phyloP scores from a whole-genome alignment of 345 rosid species.

The Syzygium jambos region DNA sequence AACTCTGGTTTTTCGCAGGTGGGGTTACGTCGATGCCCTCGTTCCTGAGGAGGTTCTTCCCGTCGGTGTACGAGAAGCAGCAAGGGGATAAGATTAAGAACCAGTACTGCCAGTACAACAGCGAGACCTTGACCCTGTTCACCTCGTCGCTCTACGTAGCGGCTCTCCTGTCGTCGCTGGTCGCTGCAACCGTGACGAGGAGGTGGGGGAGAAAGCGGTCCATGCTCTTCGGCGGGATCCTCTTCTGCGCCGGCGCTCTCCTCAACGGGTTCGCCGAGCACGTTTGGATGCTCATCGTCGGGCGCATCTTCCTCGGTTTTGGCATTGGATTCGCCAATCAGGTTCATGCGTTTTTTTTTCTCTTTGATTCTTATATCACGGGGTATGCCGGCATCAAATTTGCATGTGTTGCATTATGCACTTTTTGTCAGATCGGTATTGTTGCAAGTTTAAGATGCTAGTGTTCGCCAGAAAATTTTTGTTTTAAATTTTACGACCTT shows the following conservation, averaged over 20 bases:
- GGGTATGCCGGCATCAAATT: too few species aligned
- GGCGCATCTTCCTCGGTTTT: conserved; percentile 9
- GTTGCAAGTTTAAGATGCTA: too few species aligned
- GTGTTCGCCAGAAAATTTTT: too few species aligned
- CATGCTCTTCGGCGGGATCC: conserved; percentile 10
- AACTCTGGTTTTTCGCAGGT: not conserved
- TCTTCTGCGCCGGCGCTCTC: conserved; percentile 7
- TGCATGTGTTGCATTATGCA: too few species aligned
- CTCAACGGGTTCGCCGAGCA: conserved; percentile 3
- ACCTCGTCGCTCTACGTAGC: conserved; percentile 16
- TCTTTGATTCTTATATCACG: not conserved
- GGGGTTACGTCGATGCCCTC: conserved; percentile 13
- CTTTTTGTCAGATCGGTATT: too few species aligned
- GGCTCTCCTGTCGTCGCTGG: conserved; percentile 2
- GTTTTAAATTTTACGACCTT: too few species aligned
- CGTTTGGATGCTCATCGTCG: conserved; percentile 12
- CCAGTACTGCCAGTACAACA: conserved; percentile 13
- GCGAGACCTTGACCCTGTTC: conserved; percentile 10
- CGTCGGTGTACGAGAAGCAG: conserved; percentile 1
- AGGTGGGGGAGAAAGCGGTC: conserved; percentile 1
- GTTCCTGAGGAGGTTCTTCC: conserved; percentile 7
- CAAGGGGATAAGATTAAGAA: not conserved
- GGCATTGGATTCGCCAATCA: conserved; percentile 13
- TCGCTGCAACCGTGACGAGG: conserved; percentile 5
- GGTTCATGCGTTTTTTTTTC: not conserved